These are phyloP conservation scores for Alternaria postmessia DNA, from an alignment of 2,329 filamentous ascomycete species.

Conservation along the genomic window DNA sequence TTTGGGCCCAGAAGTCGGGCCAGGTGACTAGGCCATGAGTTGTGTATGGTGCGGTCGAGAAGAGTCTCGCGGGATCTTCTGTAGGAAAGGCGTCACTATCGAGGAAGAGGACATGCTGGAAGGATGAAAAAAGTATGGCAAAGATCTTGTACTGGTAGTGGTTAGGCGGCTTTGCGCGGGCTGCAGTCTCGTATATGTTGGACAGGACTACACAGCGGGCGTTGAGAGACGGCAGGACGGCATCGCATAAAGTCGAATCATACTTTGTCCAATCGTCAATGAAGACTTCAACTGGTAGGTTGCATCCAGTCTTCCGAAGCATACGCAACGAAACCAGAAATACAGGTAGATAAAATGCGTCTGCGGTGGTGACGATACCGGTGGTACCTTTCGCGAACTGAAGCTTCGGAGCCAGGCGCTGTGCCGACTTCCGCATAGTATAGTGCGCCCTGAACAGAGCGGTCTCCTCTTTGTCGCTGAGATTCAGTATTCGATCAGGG, in stretches of 20 bases:
- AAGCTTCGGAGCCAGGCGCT: constrained; percentile 39
- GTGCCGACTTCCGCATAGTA: constrained; percentile 28
- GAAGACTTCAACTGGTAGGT: constrained; percentile 59
- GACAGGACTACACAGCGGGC: constrained; percentile 50
- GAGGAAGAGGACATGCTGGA: constrained; percentile 66
- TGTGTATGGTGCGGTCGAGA: constrained; percentile 61
- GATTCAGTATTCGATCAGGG: constrained; percentile 22
- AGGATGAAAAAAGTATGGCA: constrained; percentile 66
- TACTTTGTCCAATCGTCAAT: constrained; percentile 49
- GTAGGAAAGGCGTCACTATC: constrained; percentile 66
- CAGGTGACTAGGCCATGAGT: constrained; percentile 64
- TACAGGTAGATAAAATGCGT: constrained; percentile 58
- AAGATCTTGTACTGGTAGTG: constrained; percentile 65
- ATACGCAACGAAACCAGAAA: constrained; percentile 61
- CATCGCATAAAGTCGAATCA: constrained; percentile 50
- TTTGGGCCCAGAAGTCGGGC: constrained; percentile 64
- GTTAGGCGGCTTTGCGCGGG: constrained; percentile 25
- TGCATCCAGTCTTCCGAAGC: constrained; percentile 61
- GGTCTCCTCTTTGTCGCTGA: constrained; percentile 29
- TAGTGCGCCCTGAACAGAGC: constrained; percentile 31
- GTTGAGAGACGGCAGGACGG: constrained; percentile 49
- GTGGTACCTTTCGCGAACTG: constrained; percentile 52
- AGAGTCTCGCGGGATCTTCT: constrained; percentile 56
- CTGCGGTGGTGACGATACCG: constrained; percentile 62
- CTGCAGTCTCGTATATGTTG: constrained; percentile 29